These are phyloP conservation scores for Penicillium mononematosum DNA, from an alignment of 495 filamentous ascomycete genomes.

Conservation along the genomic window DNA sequence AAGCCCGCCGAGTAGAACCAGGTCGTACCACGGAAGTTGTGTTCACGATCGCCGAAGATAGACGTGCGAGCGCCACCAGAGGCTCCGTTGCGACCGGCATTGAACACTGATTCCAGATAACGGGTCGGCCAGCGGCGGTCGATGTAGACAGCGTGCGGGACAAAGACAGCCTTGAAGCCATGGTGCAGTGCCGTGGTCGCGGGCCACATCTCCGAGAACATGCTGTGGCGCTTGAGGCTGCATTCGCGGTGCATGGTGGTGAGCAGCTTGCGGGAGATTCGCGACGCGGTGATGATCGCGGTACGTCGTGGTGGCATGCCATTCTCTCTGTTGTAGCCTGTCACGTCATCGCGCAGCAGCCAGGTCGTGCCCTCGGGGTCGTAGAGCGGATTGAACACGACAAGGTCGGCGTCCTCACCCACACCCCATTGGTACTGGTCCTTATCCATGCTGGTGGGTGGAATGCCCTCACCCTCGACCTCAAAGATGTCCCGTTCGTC, in stretches of 20 bases:
- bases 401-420: slow-evolving; percentile 88
- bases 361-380: slow-evolving; percentile 87
- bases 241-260: slow-evolving; percentile 88
- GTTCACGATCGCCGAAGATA: slow-evolving; percentile 82
- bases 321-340: slow-evolving; percentile 74
- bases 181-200: slow-evolving; percentile 84
- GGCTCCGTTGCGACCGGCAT: slow-evolving; percentile 79
- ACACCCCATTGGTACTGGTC: slow-evolving; percentile 87
- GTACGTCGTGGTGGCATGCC: slow-evolving; percentile 75
- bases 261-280: slow-evolving; percentile 80
- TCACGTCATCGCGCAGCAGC: slow-evolving; percentile 82
- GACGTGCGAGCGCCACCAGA: slow-evolving; percentile 68
- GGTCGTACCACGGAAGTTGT: slow-evolving; percentile 82
- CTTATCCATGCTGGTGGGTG: slow-evolving; percentile 67
- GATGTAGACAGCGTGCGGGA: slow-evolving; percentile 86
- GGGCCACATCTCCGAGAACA: slow-evolving; percentile 97
- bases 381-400: slow-evolving; percentile 92
- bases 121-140: slow-evolving; percentile 84
- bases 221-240: slow-evolving; percentile 72
- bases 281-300: slow-evolving; percentile 81
- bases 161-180: slow-evolving; percentile 92
- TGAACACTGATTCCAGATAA: slow-evolving; percentile 79
- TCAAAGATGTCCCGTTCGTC: slow-evolving; percentile 65
- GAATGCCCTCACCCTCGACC: slow-evolving; percentile 66
- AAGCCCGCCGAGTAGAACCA: slow-evolving; percentile 97